phyloP scores from a whole-genome alignment of 2,329 filamentous ascomycete species.

The Pestalotiopsis sp. region DNA sequence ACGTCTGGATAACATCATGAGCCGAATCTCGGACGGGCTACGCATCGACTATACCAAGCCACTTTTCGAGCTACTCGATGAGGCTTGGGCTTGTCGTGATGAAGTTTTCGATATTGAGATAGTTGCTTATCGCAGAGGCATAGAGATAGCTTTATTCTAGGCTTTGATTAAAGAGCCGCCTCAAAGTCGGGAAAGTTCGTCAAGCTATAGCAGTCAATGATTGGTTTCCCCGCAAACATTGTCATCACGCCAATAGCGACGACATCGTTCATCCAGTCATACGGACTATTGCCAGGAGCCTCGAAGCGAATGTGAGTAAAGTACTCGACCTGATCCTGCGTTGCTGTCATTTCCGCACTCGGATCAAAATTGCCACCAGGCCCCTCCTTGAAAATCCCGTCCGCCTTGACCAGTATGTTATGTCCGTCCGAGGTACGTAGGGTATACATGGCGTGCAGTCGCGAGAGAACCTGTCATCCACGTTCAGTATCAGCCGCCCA shows the following conservation, averaged over 20 bases:
- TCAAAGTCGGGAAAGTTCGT: conserved; percentile 22
- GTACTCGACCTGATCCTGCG: conserved; percentile 24
- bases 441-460: conserved; percentile 22
- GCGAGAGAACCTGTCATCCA: conserved; percentile 8
- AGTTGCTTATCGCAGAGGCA: not conserved
- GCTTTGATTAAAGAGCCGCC: not conserved
- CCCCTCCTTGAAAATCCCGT: conserved; percentile 13
- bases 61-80: not conserved
- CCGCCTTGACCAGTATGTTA: conserved; percentile 21
- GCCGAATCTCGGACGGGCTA: not conserved
- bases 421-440: conserved; percentile 22
- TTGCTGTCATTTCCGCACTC: conserved; percentile 3
- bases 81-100: not conserved
- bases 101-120: conserved; percentile 8
- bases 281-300: conserved; percentile 20
- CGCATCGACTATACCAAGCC: not conserved
- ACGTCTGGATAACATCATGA: not conserved
- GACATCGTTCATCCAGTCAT: conserved; percentile 24
- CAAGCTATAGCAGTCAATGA: conserved; percentile 25
- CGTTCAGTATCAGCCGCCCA: no score
- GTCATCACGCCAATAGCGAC: conserved; percentile 23
- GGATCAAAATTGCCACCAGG: not conserved
- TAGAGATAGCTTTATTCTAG: conserved; percentile 3
- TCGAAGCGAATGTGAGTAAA: conserved; percentile 25
- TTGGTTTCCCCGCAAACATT: conserved; percentile 21